Evolutionary conservation across 306 rosid species (phyloP).

Genomic region (Quercus alba): DNA sequence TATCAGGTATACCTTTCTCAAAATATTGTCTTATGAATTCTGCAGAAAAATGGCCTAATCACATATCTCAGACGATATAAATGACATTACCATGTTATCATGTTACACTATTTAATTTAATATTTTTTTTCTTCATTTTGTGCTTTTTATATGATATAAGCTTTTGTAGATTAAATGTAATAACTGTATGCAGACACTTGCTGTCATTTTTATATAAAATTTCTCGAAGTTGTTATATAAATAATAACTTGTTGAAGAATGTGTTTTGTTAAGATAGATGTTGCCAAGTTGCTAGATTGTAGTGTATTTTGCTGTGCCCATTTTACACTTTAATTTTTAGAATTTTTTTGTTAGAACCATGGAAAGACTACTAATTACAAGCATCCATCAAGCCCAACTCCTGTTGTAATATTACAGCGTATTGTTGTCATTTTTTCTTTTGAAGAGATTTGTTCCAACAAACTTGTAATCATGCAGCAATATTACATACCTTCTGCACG

Average conservation of each 20-base stretch:
- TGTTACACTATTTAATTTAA: too few relatives aligned
- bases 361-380: background rate
- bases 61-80: background rate
- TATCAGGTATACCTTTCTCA: conserved; percentile 35
- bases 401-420: too few relatives aligned
- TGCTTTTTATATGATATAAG: background rate
- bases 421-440: too few relatives aligned
- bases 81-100: background rate
- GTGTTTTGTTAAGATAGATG: background rate
- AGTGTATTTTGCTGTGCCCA: too few relatives aligned
- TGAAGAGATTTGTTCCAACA: too few relatives aligned
- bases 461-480: too few relatives aligned
- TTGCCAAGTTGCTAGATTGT: too few relatives aligned
- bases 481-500: too few relatives aligned
- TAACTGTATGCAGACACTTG: background rate
- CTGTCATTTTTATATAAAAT: background rate
- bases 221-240: background rate
- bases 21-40: background rate
- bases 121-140: background rate
- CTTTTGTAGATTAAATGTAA: background rate
- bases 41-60: background rate
- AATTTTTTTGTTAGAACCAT: background rate
- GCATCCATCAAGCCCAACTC: background rate
- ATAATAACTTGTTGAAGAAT: background rate
- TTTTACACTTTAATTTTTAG: background rate